Evolutionary conservation across 73 alveolate genomes (phyloP), one percentile per base, ranked within the genome.

Genomic region (Paraurostyla sp.): DNA sequence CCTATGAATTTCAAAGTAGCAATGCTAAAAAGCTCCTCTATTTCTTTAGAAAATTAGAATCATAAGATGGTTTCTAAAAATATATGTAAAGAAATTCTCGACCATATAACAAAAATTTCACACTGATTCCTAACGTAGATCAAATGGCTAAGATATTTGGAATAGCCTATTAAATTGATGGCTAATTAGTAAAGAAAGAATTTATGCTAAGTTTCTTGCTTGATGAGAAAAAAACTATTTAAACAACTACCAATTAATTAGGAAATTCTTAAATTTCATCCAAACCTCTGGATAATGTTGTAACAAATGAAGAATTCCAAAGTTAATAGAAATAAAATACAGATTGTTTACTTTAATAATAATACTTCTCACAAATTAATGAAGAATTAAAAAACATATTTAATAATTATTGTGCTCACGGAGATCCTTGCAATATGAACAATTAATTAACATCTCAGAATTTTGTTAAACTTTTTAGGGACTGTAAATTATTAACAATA

Each of bases 361-460:
- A 69, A 36, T 69, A 43, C n/a, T 68, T 69, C 3, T 42, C 11
- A 36, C 11, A 7, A 11, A 40, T 41, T 13, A 40, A 69, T 7
- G 89, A 50, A 27, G 80, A 29, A 27, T 57, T 78, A 52, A 78
- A 20, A 43, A 52, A 35, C 45, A 41, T 78, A 1, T 78, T 78
- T 52, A 38, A 78, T 18, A 22, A 25, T 18, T 78, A 78, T 52
- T 78, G 89, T 38, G 50, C 69, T 16, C 7, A 20, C 11, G 89
- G 89, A 20, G 89, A 78, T 0, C 69, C 76, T 22, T 33, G 59
- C 16, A 78, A 78, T 38, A n/a, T n/a, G n/a, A 15, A 22, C n/a
- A 11, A 29, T 20, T 15, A 52, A 4, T 60, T 78, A 2, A 78
- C 29, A 52, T 78, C 89, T 3, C 43, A 22, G 22, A 78, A 78